Evolutionary conservation across 306 rosid species (phyloP).

Genomic region (Gynostemma pentaphyllum): DNA sequence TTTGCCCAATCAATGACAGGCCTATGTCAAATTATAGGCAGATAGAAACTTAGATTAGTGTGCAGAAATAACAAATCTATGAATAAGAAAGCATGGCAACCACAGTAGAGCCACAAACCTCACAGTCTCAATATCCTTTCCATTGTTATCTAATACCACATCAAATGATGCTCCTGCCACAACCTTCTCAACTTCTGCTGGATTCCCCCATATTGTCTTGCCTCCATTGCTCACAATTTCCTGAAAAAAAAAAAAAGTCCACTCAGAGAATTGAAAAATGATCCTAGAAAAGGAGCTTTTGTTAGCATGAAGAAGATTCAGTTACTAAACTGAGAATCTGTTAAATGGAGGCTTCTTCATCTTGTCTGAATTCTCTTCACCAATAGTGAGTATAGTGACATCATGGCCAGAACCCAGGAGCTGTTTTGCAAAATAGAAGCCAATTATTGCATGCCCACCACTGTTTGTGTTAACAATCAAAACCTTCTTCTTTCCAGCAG

Average conservation of each 20-base stretch:
- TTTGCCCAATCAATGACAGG: constrained; percentile 94
- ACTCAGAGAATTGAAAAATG: not conserved
- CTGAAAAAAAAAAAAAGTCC: constrained; percentile 21
- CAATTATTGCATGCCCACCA: constrained; percentile 83
- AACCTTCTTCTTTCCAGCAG: constrained; percentile 57
- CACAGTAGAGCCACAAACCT: constrained; percentile 31
- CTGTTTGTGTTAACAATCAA: constrained; percentile 73
- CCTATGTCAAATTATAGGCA: constrained; percentile 25
- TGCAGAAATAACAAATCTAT: not conserved
- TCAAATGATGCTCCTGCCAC: constrained; percentile 66
- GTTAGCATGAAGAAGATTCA: not conserved
- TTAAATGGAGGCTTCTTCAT: constrained; percentile 87
- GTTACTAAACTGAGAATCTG: constrained; percentile 62
- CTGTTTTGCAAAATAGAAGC: constrained; percentile 79
- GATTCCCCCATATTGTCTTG: constrained; percentile 72
- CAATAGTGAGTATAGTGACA: constrained; percentile 73
- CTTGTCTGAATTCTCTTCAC: constrained; percentile 73
- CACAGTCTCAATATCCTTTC: constrained; percentile 77
- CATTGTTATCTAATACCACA: constrained; percentile 91
- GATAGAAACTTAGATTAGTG: not conserved
- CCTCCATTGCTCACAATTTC: constrained; percentile 91
- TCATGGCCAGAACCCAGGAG: constrained; percentile 70
- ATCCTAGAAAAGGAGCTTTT: not conserved
- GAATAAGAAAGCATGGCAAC: not conserved
- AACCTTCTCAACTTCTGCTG: constrained; percentile 49